Base-by-base conservation (phyloP, 352 stramenopile genomes). In the Globisporangium barbulae region DNA sequence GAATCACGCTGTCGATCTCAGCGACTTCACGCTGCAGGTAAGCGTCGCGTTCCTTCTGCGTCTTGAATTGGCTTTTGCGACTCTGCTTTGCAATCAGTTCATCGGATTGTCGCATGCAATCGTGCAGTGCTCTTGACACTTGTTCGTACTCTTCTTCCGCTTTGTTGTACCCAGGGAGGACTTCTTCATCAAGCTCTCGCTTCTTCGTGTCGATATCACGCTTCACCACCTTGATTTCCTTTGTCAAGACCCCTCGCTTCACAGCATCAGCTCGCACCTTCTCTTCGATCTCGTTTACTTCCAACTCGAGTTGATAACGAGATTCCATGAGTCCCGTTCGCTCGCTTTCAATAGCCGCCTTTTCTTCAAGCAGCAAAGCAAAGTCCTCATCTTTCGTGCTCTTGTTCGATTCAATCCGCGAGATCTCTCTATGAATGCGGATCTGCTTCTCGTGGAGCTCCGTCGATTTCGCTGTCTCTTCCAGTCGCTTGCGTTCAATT, bases 61-160 rank as follows among this genome's bases (percentile, higher is more conserved):
- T 97, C 39, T 73, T 74, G 73, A 99, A 99, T 65, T 99, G 93
- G 45, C 83, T 91, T 45, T 95, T 97, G 53, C 97, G 90, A 56
- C 97, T 97, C 71, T 99, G 95, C 68, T 98, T 98, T 22, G 91
- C 93, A 63, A 99, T 98, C 9, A 99, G 76, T 33, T 90, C 87
- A 61, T 98, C 89, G 8, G 79, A 91, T 48, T 91, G 72, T 21
- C 74, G 71, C 55, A 64, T 79, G 41, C 72, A 82, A 0, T 84
- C 83, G 19, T 87, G 77, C 15, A 95, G 70, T 22, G 80, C 69
- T 53, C 59, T 64, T n/a, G 90, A 64, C 49, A 98, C 89, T 65
- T 89, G 90, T 61, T 98, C 85, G 65, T 98, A 96, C 19, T 71
- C 69, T 49, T 71, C 50, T 45, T 88, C 73, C 4, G 77, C 78